These are phyloP conservation scores for Vicia villosa DNA, from an alignment of 306 rosid genomes.

Conservation along the genomic window DNA sequence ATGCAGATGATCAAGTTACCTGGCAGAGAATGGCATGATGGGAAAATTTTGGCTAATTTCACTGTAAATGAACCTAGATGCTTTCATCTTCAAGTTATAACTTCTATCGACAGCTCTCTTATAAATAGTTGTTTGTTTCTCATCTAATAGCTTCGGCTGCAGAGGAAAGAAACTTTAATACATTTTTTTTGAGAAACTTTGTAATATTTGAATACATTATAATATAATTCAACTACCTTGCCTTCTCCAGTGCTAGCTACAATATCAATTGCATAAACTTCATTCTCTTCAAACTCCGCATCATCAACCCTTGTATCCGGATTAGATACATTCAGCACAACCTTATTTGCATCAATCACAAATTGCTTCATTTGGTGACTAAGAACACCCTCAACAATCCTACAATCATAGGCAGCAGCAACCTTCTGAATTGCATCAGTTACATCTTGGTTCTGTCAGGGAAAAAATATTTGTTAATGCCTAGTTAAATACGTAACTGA, in stretches of 20 bases:
- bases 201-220: constrained; percentile 1
- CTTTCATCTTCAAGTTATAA: constrained; percentile 95
- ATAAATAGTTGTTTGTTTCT: constrained; percentile 92
- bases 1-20: constrained; percentile 43
- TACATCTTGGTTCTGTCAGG: constrained; percentile 78
- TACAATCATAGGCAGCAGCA: constrained; percentile 92
- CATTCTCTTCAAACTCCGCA: constrained; percentile 95
- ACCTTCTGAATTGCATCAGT: constrained; percentile 95
- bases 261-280: constrained; percentile 88
- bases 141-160: constrained; percentile 94
- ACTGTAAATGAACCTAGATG: constrained; percentile 94
- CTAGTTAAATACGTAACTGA: background rate
- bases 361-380: constrained; percentile 99
- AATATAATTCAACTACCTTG: constrained; percentile 51
- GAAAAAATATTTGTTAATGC: background rate
- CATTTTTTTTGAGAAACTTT: constrained; percentile 1
- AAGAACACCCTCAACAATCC: constrained; percentile 96
- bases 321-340: constrained; percentile 72
- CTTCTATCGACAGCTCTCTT: constrained; percentile 94
- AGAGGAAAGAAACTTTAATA: constrained; percentile 17
- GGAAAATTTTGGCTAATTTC: constrained; percentile 91
- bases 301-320: constrained; percentile 92
- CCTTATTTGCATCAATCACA: constrained; percentile 98
- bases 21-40: constrained; percentile 94
- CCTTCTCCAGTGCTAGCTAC: constrained; percentile 96